These are phyloP conservation scores for Ascochyta rabiei DNA, from an alignment of 2,329 filamentous ascomycete genomes.

Conservation along the genomic window DNA sequence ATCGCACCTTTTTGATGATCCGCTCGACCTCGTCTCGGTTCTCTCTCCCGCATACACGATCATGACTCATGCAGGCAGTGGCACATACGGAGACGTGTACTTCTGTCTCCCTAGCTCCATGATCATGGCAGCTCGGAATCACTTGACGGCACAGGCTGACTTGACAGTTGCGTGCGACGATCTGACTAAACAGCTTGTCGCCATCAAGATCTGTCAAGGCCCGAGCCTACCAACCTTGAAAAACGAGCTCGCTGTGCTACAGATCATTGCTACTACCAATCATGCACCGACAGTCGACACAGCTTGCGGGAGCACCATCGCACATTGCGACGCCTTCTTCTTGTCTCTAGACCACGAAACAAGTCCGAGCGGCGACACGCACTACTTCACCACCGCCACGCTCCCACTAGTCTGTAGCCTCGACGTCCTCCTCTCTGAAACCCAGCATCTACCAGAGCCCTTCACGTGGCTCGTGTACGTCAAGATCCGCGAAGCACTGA, in stretches of 20 bases:
- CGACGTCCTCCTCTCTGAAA: background rate
- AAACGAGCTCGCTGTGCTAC: background rate
- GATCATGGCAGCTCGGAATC: background rate
- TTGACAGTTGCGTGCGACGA: too few species aligned
- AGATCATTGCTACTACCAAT: background rate
- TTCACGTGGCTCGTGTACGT: background rate
- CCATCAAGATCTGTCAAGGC: background rate
- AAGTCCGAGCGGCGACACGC: background rate
- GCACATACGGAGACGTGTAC: background rate
- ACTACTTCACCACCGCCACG: background rate
- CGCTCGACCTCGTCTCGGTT: background rate
- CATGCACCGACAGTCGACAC: too few species aligned
- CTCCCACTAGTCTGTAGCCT: background rate
- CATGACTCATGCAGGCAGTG: background rate
- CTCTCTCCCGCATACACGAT: background rate
- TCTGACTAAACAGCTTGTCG: background rate
- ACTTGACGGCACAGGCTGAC: background rate
- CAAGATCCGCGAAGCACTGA: background rate
- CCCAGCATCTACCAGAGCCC: background rate
- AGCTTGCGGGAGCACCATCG: too few species aligned
- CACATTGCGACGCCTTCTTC: background rate
- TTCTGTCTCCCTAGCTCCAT: background rate
- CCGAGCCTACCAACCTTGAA: background rate
- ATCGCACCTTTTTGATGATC: background rate
- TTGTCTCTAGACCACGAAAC: background rate